Evolutionary conservation across 2,329 filamentous ascomycete species (phyloP).

Genomic region (Waltergamsia citrina): DNA sequence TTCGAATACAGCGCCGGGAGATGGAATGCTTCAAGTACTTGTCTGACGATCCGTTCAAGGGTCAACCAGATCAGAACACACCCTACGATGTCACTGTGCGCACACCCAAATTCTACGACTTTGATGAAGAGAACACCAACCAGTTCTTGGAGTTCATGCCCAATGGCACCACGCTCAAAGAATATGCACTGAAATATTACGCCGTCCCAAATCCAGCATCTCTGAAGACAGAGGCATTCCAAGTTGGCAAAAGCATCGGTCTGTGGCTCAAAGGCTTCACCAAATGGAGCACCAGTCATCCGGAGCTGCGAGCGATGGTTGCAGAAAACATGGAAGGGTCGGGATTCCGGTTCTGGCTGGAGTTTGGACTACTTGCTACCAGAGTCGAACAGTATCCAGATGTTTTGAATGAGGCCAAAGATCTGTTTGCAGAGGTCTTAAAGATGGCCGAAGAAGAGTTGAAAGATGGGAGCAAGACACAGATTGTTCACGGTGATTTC

Average conservation of each 20-base stretch:
- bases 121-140: constrained; percentile 33
- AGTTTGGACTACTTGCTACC: constrained; percentile 34
- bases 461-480: constrained; percentile 18
- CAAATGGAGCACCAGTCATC: constrained; percentile 25
- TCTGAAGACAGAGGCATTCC: constrained; percentile 22
- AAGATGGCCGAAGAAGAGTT: constrained; percentile 31
- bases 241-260: constrained; percentile 37
- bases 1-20: no score
- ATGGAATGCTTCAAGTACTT: no score
- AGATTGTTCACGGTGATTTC: constrained; percentile 53
- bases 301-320: constrained; percentile 21
- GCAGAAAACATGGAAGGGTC: constrained; percentile 35
- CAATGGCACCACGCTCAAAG: constrained; percentile 39
- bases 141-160: constrained; percentile 45
- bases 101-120: constrained; percentile 38
- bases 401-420: constrained; percentile 30
- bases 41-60: no score
- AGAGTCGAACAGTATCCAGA: constrained; percentile 32
- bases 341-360: constrained; percentile 40
- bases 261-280: constrained; percentile 45
- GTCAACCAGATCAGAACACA: no score
- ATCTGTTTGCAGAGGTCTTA: constrained; percentile 34
- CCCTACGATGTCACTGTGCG: constrained; percentile 31
- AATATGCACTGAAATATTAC: constrained; percentile 29
- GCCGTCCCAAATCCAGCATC: constrained; percentile 18